Percentiles rank a stretch among this genome's conserved stretches.
Evolutionary conservation across 2,329 filamentous ascomycete genomes (phyloP).

Genomic region (Ophiocordyceps unilateralis): DNA sequence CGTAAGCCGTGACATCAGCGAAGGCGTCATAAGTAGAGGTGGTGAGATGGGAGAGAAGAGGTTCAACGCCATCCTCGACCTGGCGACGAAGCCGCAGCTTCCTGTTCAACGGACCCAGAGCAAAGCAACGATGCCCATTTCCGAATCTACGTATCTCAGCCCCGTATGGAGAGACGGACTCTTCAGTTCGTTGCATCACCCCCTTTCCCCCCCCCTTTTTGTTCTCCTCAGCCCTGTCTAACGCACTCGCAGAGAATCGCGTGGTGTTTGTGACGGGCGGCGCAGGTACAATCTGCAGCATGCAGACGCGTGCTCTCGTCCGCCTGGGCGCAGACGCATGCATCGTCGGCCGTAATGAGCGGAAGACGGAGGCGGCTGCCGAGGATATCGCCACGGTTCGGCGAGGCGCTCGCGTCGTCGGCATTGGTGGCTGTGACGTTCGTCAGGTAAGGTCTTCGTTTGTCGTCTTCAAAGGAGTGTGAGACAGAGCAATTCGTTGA

Average conservation of each 20-base stretch:
- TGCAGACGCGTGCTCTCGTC: slow-evolving; percentile 81
- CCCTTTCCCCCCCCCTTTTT: not conserved
- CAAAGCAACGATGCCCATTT: slow-evolving; percentile 46
- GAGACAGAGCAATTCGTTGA: too few relatives aligned
- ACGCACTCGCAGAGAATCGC: slow-evolving; percentile 47
- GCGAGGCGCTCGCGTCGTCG: slow-evolving; percentile 66
- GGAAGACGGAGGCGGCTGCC: slow-evolving; percentile 72
- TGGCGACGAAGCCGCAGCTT: too few relatives aligned
- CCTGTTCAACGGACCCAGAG: too few relatives aligned
- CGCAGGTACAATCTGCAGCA: slow-evolving; percentile 83
- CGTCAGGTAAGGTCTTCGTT: slow-evolving; percentile 51
- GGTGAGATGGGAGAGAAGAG: too few relatives aligned
- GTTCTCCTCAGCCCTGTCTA: not conserved
- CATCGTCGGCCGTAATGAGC: slow-evolving; percentile 77
- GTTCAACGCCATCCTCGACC: too few relatives aligned
- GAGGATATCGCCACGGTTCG: slow-evolving; percentile 68
- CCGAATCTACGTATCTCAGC: slow-evolving; percentile 62
- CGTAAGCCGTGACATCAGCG: too few relatives aligned
- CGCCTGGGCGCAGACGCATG: slow-evolving; percentile 83
- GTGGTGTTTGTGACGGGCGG: slow-evolving; percentile 93
- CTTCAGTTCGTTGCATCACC: slow-evolving; percentile 47
- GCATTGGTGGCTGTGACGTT: slow-evolving; percentile 67
- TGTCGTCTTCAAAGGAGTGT: too few relatives aligned
- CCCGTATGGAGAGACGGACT: slow-evolving; percentile 74
- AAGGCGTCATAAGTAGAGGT: too few relatives aligned